Percentiles rank a stretch among this genome's conserved stretches.
These are phyloP conservation scores for Talaromyces sp. DNA, from an alignment of 2,329 filamentous ascomycete species.

Conservation along the genomic window DNA sequence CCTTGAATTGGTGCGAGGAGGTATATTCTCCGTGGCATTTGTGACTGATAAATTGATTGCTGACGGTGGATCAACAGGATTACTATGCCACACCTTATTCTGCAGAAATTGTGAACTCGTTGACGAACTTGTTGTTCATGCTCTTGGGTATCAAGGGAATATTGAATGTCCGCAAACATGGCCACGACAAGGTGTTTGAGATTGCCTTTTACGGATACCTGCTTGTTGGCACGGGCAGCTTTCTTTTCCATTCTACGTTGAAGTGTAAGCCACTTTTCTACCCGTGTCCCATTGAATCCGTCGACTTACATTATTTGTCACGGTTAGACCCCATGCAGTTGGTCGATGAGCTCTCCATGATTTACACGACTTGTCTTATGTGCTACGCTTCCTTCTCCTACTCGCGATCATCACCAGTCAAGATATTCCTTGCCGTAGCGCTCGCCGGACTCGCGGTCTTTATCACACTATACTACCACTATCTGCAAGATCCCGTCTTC, in stretches of 20 bases:
- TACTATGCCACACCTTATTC: slow-evolving; percentile 71
- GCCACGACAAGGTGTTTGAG: slow-evolving; percentile 72
- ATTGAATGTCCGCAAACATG: slow-evolving; percentile 65
- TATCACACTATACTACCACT: slow-evolving; percentile 78
- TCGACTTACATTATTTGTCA: neutral
- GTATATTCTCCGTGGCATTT: slow-evolving; percentile 40
- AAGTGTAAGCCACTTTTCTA: slow-evolving; percentile 50
- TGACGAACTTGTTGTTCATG: slow-evolving; percentile 80
- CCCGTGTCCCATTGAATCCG: neutral
- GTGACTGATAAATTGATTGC: neutral
- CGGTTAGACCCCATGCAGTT: slow-evolving; percentile 64
- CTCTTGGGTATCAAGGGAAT: slow-evolving; percentile 73
- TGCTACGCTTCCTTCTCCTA: slow-evolving; percentile 73
- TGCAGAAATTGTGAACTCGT: slow-evolving; percentile 73
- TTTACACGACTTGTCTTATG: slow-evolving; percentile 68
- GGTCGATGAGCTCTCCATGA: slow-evolving; percentile 68
- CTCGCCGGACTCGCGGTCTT: slow-evolving; percentile 57
- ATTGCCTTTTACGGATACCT: slow-evolving; percentile 62
- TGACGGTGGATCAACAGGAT: slow-evolving; percentile 51
- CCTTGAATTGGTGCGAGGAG: slow-evolving; percentile 78
- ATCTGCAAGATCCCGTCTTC: slow-evolving; percentile 75
- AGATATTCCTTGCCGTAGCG: slow-evolving; percentile 54
- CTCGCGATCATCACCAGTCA: slow-evolving; percentile 52
- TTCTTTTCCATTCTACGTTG: slow-evolving; percentile 61
- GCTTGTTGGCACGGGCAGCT: slow-evolving; percentile 58